Evolutionary conservation across 108 stramenopile species (phyloP), one percentile per base, ranked within the genome.

Genomic region (Asterionellopsis glacialis): DNA sequence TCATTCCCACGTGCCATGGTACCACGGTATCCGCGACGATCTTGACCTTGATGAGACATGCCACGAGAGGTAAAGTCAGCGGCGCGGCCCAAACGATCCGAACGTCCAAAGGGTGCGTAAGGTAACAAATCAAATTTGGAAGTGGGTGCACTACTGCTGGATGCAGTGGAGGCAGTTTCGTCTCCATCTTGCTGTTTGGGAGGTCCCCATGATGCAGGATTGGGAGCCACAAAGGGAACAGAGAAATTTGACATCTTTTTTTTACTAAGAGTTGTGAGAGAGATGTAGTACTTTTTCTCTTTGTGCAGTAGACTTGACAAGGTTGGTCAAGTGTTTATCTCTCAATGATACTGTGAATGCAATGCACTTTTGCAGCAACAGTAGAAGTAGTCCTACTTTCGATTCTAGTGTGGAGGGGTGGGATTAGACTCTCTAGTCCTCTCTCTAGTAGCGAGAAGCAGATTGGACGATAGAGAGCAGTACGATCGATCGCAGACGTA

Each of bases 91-190:
- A 90, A 65, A 33, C 91, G 82, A 72, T 98, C 95, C 27, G 83
- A 81, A 38, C 94, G 87, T 19, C 93, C 93, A 65, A 98, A 98
- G 9, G 95, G 94, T 18, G 91, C 82, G 74, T 94, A 98, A 51
- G 97, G 97, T 23, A 98, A 74, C 26, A 76, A 60, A 47, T 69
- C 65, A 77, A 94, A 96, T 68, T 93, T 79, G 43, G 72, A 50
- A 19, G 55, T 16, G 12, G 72, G 64, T 28, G 56, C 33, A 7
- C 5, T 33, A 33, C 33, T 33, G 33, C 33, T 33, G 33, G 33
- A 33, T 5, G 33, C 7, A 2, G 7, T 7, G 7, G 33, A 33
- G 5, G 33, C 33, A 2, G 33, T 33, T 33, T 2, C 33, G 5
- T 33, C 33, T 57, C 59, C 69, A 52, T 76, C 67, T 33, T 40